phyloP scores from a whole-genome alignment of 78 protist species.

The Blattamonas nauphoetae region DNA sequence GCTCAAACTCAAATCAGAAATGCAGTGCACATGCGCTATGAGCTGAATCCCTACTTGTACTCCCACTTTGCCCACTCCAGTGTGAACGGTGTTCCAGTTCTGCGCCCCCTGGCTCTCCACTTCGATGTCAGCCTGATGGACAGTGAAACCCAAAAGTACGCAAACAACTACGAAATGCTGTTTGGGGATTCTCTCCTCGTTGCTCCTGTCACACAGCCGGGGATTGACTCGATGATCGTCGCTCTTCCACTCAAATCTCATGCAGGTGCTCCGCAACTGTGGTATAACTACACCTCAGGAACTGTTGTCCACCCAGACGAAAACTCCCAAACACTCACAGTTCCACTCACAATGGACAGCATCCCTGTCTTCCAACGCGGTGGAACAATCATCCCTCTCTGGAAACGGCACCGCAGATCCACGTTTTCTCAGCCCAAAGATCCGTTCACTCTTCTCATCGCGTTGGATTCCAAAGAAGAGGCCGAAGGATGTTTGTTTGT shows the following conservation, averaged over 20 bases:
- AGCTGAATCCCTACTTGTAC: slow-evolving; percentile 70
- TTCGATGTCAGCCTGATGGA: slow-evolving; percentile 6
- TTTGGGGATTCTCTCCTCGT: slow-evolving; percentile 62
- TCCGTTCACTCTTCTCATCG: too few species aligned
- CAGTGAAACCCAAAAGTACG: slow-evolving; percentile 42
- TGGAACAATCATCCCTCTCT: too few species aligned
- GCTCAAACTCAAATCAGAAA: slow-evolving; percentile 27
- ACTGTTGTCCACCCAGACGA: too few species aligned
- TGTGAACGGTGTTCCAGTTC: slow-evolving; percentile 61
- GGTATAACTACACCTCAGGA: too few species aligned
- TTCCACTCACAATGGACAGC: too few species aligned
- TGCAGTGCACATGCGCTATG: slow-evolving; percentile 64
- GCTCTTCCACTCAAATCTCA: slow-evolving; percentile 46
- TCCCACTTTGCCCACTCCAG: slow-evolving; percentile 51
- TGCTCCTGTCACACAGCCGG: slow-evolving; percentile 41
- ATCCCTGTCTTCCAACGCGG: too few species aligned
- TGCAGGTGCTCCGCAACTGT: too few species aligned
- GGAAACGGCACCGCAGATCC: too few species aligned
- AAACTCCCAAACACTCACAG: too few species aligned
- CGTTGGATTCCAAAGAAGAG: too few species aligned
- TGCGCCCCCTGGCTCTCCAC: slow-evolving; percentile 38
- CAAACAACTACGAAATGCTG: slow-evolving; percentile 1
- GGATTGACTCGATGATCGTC: background rate
- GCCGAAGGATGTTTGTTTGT: background rate
- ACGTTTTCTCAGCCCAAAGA: too few species aligned